Percentiles rank a stretch among this genome's conserved stretches.
phyloP scores from a whole-genome alignment of 176 grass and related monocot species.

The Carex scoparia region DNA sequence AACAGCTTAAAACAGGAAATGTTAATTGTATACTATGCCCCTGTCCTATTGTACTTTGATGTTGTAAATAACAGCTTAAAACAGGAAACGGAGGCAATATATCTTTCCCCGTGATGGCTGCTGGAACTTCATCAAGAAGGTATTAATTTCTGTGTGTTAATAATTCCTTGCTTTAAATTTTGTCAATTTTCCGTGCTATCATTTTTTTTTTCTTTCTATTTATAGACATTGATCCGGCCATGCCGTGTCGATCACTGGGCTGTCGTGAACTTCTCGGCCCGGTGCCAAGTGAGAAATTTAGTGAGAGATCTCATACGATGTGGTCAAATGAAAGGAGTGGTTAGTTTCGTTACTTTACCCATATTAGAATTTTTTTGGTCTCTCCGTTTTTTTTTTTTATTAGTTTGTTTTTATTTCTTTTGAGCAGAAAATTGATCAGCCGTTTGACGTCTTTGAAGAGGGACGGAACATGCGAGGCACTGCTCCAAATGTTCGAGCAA shows the following conservation, averaged over 20 bases:
- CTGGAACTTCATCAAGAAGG: slow-evolving; percentile 97
- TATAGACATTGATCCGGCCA: slow-evolving; percentile 56
- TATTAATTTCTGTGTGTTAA: slow-evolving; percentile 3
- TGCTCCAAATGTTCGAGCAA: slow-evolving; percentile 47
- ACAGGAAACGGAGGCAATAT: slow-evolving; percentile 65
- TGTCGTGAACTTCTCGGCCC: slow-evolving; percentile 82
- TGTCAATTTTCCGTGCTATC: background rate
- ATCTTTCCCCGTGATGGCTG: slow-evolving; percentile 64
- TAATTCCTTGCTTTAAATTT: background rate
- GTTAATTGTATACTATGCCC: too few species aligned
- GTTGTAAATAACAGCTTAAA: slow-evolving; percentile 42
- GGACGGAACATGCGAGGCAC: slow-evolving; percentile 36
- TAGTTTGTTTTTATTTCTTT: background rate
- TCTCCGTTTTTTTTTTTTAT: background rate
- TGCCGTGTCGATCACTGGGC: slow-evolving; percentile 49
- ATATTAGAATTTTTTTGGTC: background rate
- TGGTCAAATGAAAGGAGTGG: slow-evolving; percentile 68
- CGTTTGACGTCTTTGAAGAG: slow-evolving; percentile 62
- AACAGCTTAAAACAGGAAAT: slow-evolving; percentile 73
- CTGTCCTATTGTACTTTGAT: background rate
- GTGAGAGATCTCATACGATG: slow-evolving; percentile 67
- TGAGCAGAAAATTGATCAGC: slow-evolving; percentile 46
- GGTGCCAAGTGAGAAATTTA: slow-evolving; percentile 49
- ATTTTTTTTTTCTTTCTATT: background rate
- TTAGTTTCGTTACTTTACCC: slow-evolving; percentile 25